phyloP scores from a whole-genome alignment of 1,284 basidiomycete species.

The Trichosporon coremiiforme region DNA sequence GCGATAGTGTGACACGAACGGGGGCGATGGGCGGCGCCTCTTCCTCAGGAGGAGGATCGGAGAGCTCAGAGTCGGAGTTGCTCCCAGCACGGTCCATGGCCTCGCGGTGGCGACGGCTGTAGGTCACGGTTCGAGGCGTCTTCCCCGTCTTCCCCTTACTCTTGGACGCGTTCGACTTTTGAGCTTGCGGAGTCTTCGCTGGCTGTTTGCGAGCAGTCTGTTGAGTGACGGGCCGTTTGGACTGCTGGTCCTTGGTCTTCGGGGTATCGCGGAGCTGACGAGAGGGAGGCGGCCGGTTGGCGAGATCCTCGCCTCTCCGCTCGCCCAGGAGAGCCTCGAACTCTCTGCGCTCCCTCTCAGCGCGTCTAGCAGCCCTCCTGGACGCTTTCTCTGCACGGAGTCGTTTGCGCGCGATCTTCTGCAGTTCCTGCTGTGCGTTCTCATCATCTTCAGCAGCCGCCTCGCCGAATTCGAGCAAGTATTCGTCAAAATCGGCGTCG shows the following conservation, averaged over 20 bases:
- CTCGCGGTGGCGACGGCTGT: constrained; percentile 22
- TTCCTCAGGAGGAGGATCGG: constrained; percentile 25
- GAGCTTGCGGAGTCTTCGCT: not conserved
- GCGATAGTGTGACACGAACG: not conserved
- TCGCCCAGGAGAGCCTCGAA: constrained; percentile 40
- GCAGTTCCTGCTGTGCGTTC: constrained; percentile 29
- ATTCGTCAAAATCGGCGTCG: constrained; percentile 49
- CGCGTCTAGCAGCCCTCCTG: constrained; percentile 31
- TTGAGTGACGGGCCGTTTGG: not conserved
- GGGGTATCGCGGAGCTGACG: not conserved
- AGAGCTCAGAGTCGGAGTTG: constrained; percentile 22
- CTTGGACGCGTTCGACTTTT: not conserved
- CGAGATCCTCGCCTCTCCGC: constrained; percentile 13
- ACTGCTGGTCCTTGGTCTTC: not conserved
- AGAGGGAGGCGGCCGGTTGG: not conserved
- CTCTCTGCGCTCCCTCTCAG: constrained; percentile 32
- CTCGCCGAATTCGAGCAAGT: constrained; percentile 42
- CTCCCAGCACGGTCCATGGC: not conserved
- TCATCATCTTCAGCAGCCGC: constrained; percentile 41
- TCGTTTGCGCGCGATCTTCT: constrained; percentile 43
- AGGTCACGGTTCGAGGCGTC: constrained; percentile 21
- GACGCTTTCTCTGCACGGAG: constrained; percentile 40
- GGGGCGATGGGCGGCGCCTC: not conserved
- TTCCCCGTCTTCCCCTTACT: constrained; percentile 14
- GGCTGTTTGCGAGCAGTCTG: not conserved